Base-by-base conservation (phyloP, 2,329 filamentous ascomycete genomes). In the Alternaria infectoria region DNA sequence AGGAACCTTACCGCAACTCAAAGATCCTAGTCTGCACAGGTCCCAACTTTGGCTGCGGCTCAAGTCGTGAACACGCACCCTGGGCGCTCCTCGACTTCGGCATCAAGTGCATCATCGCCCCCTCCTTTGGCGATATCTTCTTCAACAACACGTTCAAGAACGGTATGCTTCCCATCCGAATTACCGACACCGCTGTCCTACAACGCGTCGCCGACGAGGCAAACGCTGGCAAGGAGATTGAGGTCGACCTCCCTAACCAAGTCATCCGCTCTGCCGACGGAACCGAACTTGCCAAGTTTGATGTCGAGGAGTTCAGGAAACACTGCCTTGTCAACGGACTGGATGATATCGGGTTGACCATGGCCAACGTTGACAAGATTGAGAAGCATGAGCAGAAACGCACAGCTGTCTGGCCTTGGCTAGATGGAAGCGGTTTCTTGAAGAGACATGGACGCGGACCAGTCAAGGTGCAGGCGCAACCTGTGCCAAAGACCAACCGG, bases 101-200 rank as follows among this genome's bases (percentile, higher is more conserved):
- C 71, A 97, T 99, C 83, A 93, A 91, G 78, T 95, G 91, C 79
- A 87, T 98, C 75, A 97, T 98, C 72, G 96, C 95, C 1, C 93
- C 93, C 2, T 94, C 91, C 1, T 92, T 88, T 71, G 92, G 91
- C 62, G 93, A 97, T 77, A 99, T 99, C 81, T 97, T 97, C 89
- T 96, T 95, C 88, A 97, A 97, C 88, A 99, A 99, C 86, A 96
- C 92, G n/a, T 98, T 97, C 88, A 98, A 99, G 87, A 99, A 99
- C 84, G 95, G 95, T 84, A 98, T 98, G 96, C 85, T 98, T 67
- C 94, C 95, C 51, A 89, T 98, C 65, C 83, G 86, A 62, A 91
- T 98, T 77, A 83, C 86, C 30, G 89, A 95, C 79, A 82, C 88
- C 69, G 84, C 82, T 2, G 85, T 87, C 30, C 83, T 97, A 5